Evolutionary conservation across 2,329 filamentous ascomycete species (phyloP), one percentile per base, ranked within the genome.

Genomic region (Stagonosporopsis chrysanthemi): DNA sequence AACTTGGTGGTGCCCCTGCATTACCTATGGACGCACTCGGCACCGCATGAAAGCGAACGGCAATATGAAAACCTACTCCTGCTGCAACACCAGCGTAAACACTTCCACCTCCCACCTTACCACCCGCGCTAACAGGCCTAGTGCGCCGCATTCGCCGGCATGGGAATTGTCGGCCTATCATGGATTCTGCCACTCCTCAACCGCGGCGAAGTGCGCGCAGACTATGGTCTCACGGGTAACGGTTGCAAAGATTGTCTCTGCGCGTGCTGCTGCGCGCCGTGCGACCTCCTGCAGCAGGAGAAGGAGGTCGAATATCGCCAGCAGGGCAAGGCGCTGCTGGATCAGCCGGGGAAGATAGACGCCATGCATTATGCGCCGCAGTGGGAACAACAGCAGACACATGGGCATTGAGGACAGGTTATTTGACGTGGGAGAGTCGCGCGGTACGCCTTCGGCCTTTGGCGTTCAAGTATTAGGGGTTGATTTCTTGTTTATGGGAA

Each of bases 221-320:
- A 70, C 52, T 74, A 75, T 59, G 58, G 68, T 28, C 60, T 75
- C 40, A 61, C 65, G 5, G 72, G 72, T 36, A 72, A 72, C 39
- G 69, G 56, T 9, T 74, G 71, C 62, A 69, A 61, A 12, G 73
- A 75, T 53, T 75, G 71, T 53, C 56, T 74, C 24, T 74, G 71
- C 45, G 70, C 73, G 4, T 74, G 69, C 64, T 75, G 68, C 62
- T 75, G 73, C 56, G 33, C 12, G n/a, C 69, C 69, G 12, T 75
- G 73, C 58, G 71, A 74, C 63, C 46, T 74, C 17, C 63, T 64
- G 15, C 73, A 75, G 60, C 71, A 74, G 48, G 71, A 73, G 6
- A 75, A 75, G 61, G 73, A 75, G 50, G 54, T 61, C 9, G 39
- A 61, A 46, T 67, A 57, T 36, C 63, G 68, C 2, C 71, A 58